Evolutionary conservation across 176 grass and related monocot species (phyloP).

Genomic region (Cymbopogon citratus): DNA sequence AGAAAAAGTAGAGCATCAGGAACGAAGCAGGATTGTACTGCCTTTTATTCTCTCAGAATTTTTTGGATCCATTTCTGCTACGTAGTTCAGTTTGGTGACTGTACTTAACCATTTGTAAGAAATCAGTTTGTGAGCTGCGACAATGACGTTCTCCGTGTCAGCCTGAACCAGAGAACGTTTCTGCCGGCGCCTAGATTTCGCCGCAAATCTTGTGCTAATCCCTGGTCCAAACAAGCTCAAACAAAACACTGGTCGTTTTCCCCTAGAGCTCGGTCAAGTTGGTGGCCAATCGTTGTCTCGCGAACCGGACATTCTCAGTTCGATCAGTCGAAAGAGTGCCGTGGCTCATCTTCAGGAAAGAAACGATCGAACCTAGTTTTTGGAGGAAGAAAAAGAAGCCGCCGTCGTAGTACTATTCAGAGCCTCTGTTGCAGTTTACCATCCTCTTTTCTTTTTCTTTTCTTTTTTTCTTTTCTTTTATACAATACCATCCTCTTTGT

Average conservation of each 20-base stretch:
- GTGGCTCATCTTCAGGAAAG: background rate
- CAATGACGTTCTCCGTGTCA: background rate
- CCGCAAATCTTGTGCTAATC: background rate
- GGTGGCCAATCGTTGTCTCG: conserved; percentile 13
- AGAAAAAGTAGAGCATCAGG: background rate
- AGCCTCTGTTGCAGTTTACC: background rate
- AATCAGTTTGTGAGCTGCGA: background rate
- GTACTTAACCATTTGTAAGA: background rate
- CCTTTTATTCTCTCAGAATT: background rate
- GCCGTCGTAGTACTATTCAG: background rate
- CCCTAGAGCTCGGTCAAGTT: background rate
- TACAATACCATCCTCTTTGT: background rate
- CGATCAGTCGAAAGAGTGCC: background rate
- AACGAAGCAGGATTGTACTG: background rate
- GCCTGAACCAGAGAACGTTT: background rate
- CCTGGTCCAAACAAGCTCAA: background rate
- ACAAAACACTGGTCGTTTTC: conserved; percentile 11
- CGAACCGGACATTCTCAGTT: background rate
- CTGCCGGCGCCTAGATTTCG: background rate
- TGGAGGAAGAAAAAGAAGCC: background rate
- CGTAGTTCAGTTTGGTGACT: background rate
- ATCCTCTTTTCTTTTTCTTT: no score
- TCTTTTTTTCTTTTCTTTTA: no score
- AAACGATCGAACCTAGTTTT: no score
- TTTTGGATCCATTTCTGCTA: background rate